phyloP scores from a whole-genome alignment of 768 basidiomycete genomes.

The Gautieria morchelliformis region DNA sequence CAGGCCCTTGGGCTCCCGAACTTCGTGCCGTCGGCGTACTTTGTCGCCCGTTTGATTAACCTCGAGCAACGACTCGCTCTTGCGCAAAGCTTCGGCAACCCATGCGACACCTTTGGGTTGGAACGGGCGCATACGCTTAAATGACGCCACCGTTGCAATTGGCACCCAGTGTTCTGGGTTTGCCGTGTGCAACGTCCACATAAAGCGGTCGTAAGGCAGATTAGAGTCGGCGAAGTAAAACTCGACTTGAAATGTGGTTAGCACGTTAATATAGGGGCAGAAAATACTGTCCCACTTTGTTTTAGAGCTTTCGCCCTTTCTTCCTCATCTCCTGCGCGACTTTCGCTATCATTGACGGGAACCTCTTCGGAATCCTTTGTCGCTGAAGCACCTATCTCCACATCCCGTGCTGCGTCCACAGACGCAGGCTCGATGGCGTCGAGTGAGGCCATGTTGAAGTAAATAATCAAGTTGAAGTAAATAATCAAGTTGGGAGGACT shows the following conservation, averaged over 20 bases:
- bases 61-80: constrained; percentile 45
- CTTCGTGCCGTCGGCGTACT: constrained; percentile 64
- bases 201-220: constrained; percentile 91
- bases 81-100: constrained; percentile 56
- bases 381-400: too few species aligned
- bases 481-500: too few species aligned
- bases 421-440: too few species aligned
- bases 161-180: constrained; percentile 86
- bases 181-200: constrained; percentile 85
- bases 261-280: background rate
- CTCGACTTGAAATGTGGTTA: constrained; percentile 47
- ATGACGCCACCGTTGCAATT: constrained; percentile 76
- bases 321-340: too few species aligned
- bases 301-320: background rate
- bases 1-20: constrained; percentile 67
- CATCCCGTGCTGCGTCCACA: too few species aligned
- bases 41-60: constrained; percentile 65
- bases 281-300: background rate
- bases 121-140: constrained; percentile 89
- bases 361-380: background rate
- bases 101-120: constrained; percentile 50
- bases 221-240: constrained; percentile 98
- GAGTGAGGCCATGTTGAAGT: too few species aligned
- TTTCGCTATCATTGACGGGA: too few species aligned
- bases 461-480: too few species aligned